Base-by-base conservation (phyloP, 140 eudicot genomes). In the Artemisia princeps region DNA sequence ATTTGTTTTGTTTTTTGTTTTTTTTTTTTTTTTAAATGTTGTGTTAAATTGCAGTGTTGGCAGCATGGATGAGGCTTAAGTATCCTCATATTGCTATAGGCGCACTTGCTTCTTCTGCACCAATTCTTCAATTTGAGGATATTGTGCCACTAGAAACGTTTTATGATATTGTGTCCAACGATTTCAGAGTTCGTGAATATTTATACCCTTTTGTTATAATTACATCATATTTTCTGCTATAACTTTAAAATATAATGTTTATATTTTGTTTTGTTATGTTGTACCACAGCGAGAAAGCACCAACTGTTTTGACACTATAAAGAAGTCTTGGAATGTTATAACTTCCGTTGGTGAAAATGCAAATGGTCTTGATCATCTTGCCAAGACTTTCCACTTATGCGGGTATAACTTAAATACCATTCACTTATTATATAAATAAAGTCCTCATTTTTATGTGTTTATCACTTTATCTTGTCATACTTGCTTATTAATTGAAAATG, bases 91-190 rank as follows among this genome's bases (percentile, higher is more conserved):
- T 91, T 48, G 86, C 95, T 2, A 82, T 85, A 33, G 96, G 96
- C 46, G 96, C 97, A n/a, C 86, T 91, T 57, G 94, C 96, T 83
- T 80, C 97, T 53, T 91, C 97, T 5, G 96, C 97, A 9, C 97
- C 96, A 12, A 65, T 91, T 67, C 95, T 91, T 75, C 97, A 91
- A 58, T 87, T 90, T 63, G 95, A 90, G 69, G 97, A 87, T 85
- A 73, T 91, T 62, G 95, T 87, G 65, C 95, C 91, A 10, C 79
- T 77, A 5, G 87, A 87, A 28, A 87, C 94, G 8, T 91, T 84
- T 73, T 87, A 87, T 71, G 77, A 87, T 70, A 83, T 87, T 56
- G 97, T 91, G 49, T 87, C 97, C n/a, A 67, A 83, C 44, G 90
- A 77, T 79, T 91, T 87, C 70, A 84, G 60, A 77, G 97, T 91